Evolutionary conservation across 805 yeast species (phyloP), one percentile per base, ranked within the genome.

Genomic region (Saccharomyces paradoxus): DNA sequence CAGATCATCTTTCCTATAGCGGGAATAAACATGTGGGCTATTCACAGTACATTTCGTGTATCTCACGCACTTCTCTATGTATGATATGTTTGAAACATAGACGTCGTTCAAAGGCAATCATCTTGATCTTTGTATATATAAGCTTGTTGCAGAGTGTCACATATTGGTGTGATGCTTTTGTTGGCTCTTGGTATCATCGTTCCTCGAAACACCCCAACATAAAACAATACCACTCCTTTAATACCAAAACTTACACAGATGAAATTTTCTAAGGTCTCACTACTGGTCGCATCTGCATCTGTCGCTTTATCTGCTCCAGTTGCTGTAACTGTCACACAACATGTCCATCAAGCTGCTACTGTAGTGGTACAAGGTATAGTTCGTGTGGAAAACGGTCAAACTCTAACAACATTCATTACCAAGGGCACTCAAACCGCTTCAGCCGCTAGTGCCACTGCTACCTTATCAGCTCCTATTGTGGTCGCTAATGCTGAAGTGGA

Each of bases 241-340:
- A 17, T 37, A 37, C 22, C 21, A 17, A 17, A 7, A 17, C 12
- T 17, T 9, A 17, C 44, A 17, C 17, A 14, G 27, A 66, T 66
- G 70, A 64, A 63, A 53, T 56, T 64, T 21, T 56, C 68, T 47
- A 58, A 56, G 22, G 44, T 60, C 30, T 51, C 64, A n/a, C 53
- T 58, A 28, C 28, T 63, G 37, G 53, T 64, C 12, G 59, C 63
- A 28, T 56, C 62, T 29, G 50, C 62, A 10, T 26, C 62, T 9
- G 57, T 58, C 46, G 63, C 58, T 28, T 54, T 58, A n/a, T 60
- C 66, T 41, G 64, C 60, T 37, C 61, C 69, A 44, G 68, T 66
- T 26, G 63, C 51, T 10, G 67, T 66, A 48, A 66, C 69, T 3
- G 63, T 65, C 56, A 67, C 71, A 2, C 58, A 67, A 52, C 68